Base-by-base conservation (phyloP, 768 basidiomycete genomes). In the Dioszegia crocea region DNA sequence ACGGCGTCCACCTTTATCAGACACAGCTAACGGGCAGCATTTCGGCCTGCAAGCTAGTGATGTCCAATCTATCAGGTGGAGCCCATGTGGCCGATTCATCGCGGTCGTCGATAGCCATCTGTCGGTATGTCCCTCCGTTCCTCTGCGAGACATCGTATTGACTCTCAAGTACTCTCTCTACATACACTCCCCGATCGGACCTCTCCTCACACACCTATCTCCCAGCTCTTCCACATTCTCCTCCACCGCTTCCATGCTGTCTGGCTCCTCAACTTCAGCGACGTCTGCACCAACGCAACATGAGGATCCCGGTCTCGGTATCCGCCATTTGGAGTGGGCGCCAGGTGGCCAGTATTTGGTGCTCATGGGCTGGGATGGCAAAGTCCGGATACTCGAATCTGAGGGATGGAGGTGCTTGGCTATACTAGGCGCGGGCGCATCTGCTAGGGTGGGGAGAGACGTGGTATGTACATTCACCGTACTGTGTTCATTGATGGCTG, bases 301-400 rank as follows among this genome's bases (percentile, higher is more conserved):
- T 14, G 57, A 83, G 26, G 90, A 94, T 75, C 88, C 89, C 26
- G 89, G 87, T 16, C 83, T 92, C 56, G 92, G 92, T 5, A 84
- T 96, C 41, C 83, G 90, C 10, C 80, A 79, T 59, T 85, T 86
- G 0, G 78, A 83, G 19, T 97, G 92, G 92, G 89, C 92, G 76
- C 92, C 91, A 3, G 86, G 81, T 56, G 89, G 91, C 4, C 80
- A 83, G 68, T 92, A 88, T 72, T 78, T 96, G 9, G 88, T 86
- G 1, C 81, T 92, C 0, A 86, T 84, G 12, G 92, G 92, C 11
- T 92, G 87, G 84, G 91, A 93, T 76, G 90, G 92, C 67, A 89
- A 87, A 78, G 90, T 88, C 55, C 60, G 75, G 27, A 64, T 76
- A 6, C 21, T 75, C 4, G 75, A 76, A 49, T 63, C 60, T 30